Evolutionary conservation across 805 yeast genomes (phyloP).

Genomic region (Starmerella sp.): DNA sequence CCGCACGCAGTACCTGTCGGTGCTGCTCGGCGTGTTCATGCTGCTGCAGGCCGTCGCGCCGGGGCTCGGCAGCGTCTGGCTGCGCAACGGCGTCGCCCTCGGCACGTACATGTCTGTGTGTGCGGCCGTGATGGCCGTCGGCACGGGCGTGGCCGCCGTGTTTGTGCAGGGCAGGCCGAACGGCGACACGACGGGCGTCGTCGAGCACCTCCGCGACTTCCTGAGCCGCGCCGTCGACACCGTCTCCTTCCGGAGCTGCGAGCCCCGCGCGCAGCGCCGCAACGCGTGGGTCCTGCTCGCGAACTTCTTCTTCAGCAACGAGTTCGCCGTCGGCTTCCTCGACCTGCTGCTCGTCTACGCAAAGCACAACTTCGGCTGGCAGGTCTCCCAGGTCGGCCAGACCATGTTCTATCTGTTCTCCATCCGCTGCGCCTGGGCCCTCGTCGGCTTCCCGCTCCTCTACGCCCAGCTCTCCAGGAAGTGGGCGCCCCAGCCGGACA

Average conservation of each 20-base stretch:
- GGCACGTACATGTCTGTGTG: slow-evolving; percentile 5
- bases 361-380: slow-evolving; percentile 14
- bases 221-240: neutral
- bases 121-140: neutral
- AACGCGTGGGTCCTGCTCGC: slow-evolving; percentile 12
- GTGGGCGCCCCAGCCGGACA: slow-evolving; percentile 5
- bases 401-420: slow-evolving; percentile 6
- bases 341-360: slow-evolving; percentile 17
- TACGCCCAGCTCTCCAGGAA: slow-evolving; percentile 7
- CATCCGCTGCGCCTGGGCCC: slow-evolving; percentile 12
- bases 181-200: neutral
- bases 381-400: slow-evolving; percentile 8
- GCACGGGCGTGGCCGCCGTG: neutral
- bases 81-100: slow-evolving; percentile 1
- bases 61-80: slow-evolving; percentile 12
- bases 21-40: slow-evolving; percentile 12
- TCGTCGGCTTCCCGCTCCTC: slow-evolving; percentile 14
- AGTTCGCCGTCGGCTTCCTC: slow-evolving; percentile 14
- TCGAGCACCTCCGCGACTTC: neutral
- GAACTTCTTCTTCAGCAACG: slow-evolving; percentile 15
- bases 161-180: slow-evolving; percentile 2
- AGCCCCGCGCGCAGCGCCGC: slow-evolving; percentile 3
- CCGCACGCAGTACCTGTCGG: slow-evolving; percentile 13
- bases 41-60: slow-evolving; percentile 15
- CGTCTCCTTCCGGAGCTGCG: slow-evolving; percentile 3